Base-by-base conservation (phyloP, 176 grass and related monocot genomes). In the Hordeum vulgare region DNA sequence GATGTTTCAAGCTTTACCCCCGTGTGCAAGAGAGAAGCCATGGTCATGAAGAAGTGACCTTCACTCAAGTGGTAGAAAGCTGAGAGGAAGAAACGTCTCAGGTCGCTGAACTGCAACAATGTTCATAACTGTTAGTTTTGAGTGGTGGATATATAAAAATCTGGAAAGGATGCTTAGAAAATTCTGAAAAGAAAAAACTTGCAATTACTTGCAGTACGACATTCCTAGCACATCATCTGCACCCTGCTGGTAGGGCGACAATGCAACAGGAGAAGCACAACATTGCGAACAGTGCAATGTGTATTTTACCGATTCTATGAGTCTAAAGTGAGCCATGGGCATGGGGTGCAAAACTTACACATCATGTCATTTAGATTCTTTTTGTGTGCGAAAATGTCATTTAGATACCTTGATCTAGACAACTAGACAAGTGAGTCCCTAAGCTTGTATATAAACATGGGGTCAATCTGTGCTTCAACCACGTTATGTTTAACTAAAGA, bases 1-100 rank as follows among this genome's bases (percentile, higher is more conserved):
- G 81, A 92, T 20, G 88, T 89, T 85, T 99, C 96, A 70, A 97
- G 94, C 49, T 96, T 88, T 51, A 85, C 75, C 13, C 96, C 96
- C 51, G 94, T 99, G 93, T 91, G 89, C 21, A 99, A 51, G 3
- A 96, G 91, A 45, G 96, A 99, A n/a, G 90, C 74, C 93, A 99
- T 96, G 87, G 94, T 96, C 91, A 89, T 94, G 74, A 99, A 87
- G 23, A 99, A 63, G 74, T 96, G 93, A 20, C 69, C 81, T 66
- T 99, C 96, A 13, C 49, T 85, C 57, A 81, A 36, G 34, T 99
- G 93, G 89, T 96, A 99, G 81, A 99, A 96, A 3, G 89, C 68
- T 72, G 93, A 96, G 64, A 99, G 63, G 39, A 96, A 92, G 80
- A 99, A 99, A 27, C 96, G 96, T 66, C 74, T 87, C 81, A 90